Conservation (phyloP, 768 basidiomycete species). For the Psilocybe sp. region DNA sequence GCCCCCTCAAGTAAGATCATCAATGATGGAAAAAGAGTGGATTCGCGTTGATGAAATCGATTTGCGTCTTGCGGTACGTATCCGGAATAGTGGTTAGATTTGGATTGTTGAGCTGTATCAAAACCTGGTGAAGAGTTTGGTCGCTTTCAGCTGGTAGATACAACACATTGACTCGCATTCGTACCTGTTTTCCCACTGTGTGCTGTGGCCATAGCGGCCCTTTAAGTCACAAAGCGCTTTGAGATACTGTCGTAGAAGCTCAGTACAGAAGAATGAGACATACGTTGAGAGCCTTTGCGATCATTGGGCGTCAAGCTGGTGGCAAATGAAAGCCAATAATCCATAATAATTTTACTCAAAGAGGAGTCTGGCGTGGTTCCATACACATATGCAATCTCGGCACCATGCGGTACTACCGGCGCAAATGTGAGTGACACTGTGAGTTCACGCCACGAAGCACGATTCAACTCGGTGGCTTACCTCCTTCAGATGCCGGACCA, state of each 20-base stretch:
- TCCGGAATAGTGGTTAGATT: constrained; percentile 35
- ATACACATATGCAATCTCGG: constrained; percentile 33
- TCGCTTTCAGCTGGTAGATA: neutral
- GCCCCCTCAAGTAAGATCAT: too few relatives aligned
- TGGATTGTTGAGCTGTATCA: constrained; percentile 33
- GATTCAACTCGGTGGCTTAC: constrained; percentile 14
- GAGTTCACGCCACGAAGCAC: neutral
- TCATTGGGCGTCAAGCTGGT: constrained; percentile 34
- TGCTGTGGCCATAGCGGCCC: constrained; percentile 30
- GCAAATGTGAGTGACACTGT: neutral
- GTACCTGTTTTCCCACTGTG: constrained; percentile 21
- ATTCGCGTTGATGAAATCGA: constrained; percentile 32
- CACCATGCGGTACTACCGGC: constrained; percentile 26
- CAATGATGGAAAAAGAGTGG: constrained; percentile 19
- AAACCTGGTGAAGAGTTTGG: constrained; percentile 15
- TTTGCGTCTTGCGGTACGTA: constrained; percentile 32
- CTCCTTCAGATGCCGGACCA: constrained; percentile 22
- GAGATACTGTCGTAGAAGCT: constrained; percentile 9
- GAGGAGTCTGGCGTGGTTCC: constrained; percentile 25
- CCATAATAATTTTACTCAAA: constrained; percentile 29
- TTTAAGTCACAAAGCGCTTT: constrained; percentile 1
- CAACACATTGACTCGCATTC: neutral
- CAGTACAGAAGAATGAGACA: constrained; percentile 18
- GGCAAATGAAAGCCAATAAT: constrained; percentile 39
- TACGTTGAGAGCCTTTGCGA: constrained; percentile 17